Base-by-base conservation (phyloP, 1,139 yeast species). In the Lodderomyces metapsilosis region DNA sequence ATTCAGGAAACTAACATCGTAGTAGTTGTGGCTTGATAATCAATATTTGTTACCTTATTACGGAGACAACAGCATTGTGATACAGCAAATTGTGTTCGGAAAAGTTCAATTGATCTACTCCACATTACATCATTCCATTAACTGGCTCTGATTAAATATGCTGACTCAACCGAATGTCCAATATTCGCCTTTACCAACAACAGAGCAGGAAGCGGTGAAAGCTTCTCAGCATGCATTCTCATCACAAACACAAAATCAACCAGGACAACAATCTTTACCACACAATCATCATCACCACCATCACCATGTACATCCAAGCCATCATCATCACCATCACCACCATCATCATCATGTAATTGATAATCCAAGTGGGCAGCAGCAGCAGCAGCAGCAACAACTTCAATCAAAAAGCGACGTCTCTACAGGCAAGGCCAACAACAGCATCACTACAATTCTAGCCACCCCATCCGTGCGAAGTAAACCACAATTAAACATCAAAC, bases 401-500 rank as follows among this genome's bases (percentile, higher is more conserved):
- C 30, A 25, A n/a, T 8, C 30, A 25, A n/a, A 9, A 28, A 16
- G 32, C 15, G 9, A 13, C 13, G 3, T 15, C n/a, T 13, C 9
- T 15, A 15, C 9, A 5, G n/a, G n/a, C n/a, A 25, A 25, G 30
- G 13, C 8, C n/a, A 9, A 10, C 4, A 6, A 3, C 18, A 13
- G n/a, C 11, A 7, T 7, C 18, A 28, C 17, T 5, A 11, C 18
- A 15, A 3, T 28, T 28, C 32, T 7, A 15, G n/a, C 32, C 5
- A 3, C 18, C 13, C 32, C 12, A 11, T n/a, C 5, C n/a, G 40
- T 34, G 21, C 40, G 42, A 37, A 42, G 28, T 11, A 46, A 49
- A n/a, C 61, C 59, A 3, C 56, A 56, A 0, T 66, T 82, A 13
- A 59, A 71, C 47, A 76, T 68, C 43, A 50, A 56, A 12, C 76